These are phyloP conservation scores for Wickerhamiella shivajii DNA, from an alignment of 805 yeast genomes.

Conservation along the genomic window DNA sequence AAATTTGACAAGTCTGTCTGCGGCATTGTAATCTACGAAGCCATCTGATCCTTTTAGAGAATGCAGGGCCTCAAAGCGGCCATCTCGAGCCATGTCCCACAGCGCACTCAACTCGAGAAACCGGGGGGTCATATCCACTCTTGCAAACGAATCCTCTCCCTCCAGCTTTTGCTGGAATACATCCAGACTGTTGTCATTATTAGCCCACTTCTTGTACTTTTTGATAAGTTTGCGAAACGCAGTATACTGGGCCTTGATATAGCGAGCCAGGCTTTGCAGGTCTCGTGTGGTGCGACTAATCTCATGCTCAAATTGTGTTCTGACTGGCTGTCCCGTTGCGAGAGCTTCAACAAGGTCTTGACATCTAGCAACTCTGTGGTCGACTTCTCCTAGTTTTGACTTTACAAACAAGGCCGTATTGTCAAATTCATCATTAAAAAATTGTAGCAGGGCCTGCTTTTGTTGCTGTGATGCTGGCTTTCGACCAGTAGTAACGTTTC, in stretches of 20 bases:
- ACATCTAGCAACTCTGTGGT: slow-evolving; percentile 32
- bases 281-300: slow-evolving; percentile 33
- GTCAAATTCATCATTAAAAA: slow-evolving; percentile 14
- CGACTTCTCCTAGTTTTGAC: slow-evolving; percentile 57
- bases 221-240: slow-evolving; percentile 59
- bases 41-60: slow-evolving; percentile 1
- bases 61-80: slow-evolving; percentile 5
- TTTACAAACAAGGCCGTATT: slow-evolving; percentile 41
- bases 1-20: slow-evolving; percentile 16
- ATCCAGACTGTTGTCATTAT: slow-evolving; percentile 18
- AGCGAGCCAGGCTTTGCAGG: slow-evolving; percentile 53
- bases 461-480: slow-evolving; percentile 4
- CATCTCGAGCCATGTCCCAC: slow-evolving; percentile 31
- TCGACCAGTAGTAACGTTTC: slow-evolving; percentile 35
- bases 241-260: slow-evolving; percentile 56
- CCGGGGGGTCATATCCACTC: slow-evolving; percentile 43
- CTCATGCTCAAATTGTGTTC: slow-evolving; percentile 22
- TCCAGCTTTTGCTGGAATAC: slow-evolving; percentile 24
- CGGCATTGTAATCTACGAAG: neutral
- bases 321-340: slow-evolving; percentile 9
- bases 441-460: slow-evolving; percentile 9
- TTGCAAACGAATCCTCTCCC: slow-evolving; percentile 42
- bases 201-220: slow-evolving; percentile 41
- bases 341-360: slow-evolving; percentile 26
- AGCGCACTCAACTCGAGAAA: slow-evolving; percentile 45